Percentiles rank a stretch among this genome's conserved stretches.
Conservation (phyloP, 352 stramenopile genomes). For the Globisporangium orthogonon region DNA sequence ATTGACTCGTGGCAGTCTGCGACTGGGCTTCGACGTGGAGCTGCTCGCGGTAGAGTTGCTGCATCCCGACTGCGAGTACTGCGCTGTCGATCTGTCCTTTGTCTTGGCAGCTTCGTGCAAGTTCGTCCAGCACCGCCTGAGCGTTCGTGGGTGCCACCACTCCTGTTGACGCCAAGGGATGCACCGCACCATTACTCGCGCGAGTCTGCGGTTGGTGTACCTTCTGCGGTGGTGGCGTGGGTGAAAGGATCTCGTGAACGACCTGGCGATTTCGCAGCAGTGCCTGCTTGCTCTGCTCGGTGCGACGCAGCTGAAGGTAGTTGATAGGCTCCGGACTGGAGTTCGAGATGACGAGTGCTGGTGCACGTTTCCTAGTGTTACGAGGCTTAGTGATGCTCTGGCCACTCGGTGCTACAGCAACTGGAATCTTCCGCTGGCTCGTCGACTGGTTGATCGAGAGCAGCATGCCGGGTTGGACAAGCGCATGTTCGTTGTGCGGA, state of each 20-base stretch:
- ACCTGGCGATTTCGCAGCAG: slow-evolving; percentile 42
- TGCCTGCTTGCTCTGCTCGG: slow-evolving; percentile 41
- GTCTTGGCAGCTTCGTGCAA: slow-evolving; percentile 10
- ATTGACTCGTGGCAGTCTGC: slow-evolving; percentile 15
- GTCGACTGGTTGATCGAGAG: slow-evolving; percentile 1
- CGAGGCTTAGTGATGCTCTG: not conserved
- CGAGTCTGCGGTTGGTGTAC: not conserved
- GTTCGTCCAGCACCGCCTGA: slow-evolving; percentile 2
- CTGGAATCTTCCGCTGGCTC: not conserved
- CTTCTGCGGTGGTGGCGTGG: not conserved
- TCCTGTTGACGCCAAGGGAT: not conserved
- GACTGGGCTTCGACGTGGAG: slow-evolving; percentile 20
- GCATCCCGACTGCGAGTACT: slow-evolving; percentile 15
- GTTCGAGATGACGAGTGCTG: not conserved
- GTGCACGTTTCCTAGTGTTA: not conserved
- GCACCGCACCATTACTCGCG: not conserved
- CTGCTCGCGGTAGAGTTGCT: slow-evolving; percentile 30
- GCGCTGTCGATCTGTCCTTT: slow-evolving; percentile 16
- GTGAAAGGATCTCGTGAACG: slow-evolving; percentile 41
- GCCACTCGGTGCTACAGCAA: not conserved
- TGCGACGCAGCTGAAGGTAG: slow-evolving; percentile 60
- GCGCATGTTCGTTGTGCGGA: not conserved
- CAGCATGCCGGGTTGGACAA: slow-evolving; percentile 4
- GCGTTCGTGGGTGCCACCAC: not conserved
- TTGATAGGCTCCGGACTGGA: slow-evolving; percentile 41